A percentile compares a stretch with the other conserved stretches of the same genome.
Evolutionary conservation across 2,329 filamentous ascomycete species (phyloP).

Genomic region (Chaetomiaceae sp.): DNA sequence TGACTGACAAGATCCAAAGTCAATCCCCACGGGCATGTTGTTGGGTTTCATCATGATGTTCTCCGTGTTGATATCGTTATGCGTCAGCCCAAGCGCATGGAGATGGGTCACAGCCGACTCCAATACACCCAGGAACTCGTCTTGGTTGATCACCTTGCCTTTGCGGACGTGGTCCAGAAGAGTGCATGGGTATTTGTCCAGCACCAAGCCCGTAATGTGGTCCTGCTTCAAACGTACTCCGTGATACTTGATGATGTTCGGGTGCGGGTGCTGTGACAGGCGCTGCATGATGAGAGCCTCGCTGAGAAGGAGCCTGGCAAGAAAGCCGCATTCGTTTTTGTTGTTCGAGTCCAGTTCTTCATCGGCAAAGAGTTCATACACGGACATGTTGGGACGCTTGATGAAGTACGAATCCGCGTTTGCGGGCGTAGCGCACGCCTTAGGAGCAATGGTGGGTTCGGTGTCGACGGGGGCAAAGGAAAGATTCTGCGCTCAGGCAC

Average conservation of each 20-base stretch:
- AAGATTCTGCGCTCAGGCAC: neutral
- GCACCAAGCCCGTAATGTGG: slow-evolving; percentile 19
- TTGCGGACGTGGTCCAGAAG: slow-evolving; percentile 10
- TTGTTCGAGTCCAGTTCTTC: neutral
- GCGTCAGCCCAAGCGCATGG: slow-evolving; percentile 15
- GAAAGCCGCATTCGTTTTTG: neutral
- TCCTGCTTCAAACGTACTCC: slow-evolving; percentile 20
- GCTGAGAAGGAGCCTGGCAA: slow-evolving; percentile 3
- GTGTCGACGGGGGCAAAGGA: neutral
- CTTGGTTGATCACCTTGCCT: neutral
- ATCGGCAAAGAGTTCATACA: neutral
- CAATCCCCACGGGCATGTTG: slow-evolving; percentile 13
- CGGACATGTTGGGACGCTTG: neutral
- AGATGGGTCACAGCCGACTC: slow-evolving; percentile 12
- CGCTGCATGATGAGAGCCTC: slow-evolving; percentile 20
- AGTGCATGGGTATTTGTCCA: slow-evolving; percentile 8
- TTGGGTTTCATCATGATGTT: slow-evolving; percentile 14
- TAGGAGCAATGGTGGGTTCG: neutral
- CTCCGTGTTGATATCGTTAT: slow-evolving; percentile 21
- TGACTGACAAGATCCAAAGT: slow-evolving; percentile 15
- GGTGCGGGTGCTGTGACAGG: slow-evolving; percentile 19
- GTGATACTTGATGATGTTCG: slow-evolving; percentile 23
- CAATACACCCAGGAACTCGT: slow-evolving; percentile 1
- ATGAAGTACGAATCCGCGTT: neutral
- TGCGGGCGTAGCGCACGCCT: no score